Evolutionary conservation across 805 yeast genomes (phyloP).

Genomic region (Brettanomyces naardenensis): DNA sequence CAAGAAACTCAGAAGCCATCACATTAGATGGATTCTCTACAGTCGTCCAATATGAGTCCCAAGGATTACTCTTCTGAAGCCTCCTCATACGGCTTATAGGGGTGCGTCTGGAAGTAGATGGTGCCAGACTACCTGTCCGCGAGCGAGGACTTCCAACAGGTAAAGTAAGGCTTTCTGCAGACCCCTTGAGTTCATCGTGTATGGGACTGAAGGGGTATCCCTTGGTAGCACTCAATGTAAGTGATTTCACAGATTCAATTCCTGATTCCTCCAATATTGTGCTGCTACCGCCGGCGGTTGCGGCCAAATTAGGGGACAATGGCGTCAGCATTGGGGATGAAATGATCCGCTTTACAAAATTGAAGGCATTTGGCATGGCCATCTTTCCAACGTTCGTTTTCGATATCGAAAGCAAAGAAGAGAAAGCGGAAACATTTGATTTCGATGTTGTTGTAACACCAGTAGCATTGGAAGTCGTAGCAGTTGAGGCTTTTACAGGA

Average conservation of each 20-base stretch:
- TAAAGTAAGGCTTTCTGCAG: background rate
- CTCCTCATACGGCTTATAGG: background rate
- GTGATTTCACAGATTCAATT: background rate
- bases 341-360: constrained; percentile 26
- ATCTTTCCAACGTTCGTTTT: constrained; percentile 17
- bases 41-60: constrained; percentile 46
- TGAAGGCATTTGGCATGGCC: constrained; percentile 17
- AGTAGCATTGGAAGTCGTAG: constrained; percentile 27
- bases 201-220: no score
- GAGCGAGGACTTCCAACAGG: background rate
- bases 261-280: background rate
- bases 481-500: constrained; percentile 19
- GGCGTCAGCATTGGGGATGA: constrained; percentile 22
- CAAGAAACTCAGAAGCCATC: constrained; percentile 43
- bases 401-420: constrained; percentile 29
- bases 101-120: background rate
- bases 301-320: constrained; percentile 7
- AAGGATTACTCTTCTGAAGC: background rate
- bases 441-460: constrained; percentile 29
- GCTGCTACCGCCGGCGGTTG: background rate
- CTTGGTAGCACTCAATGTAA: background rate
- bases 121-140: background rate
- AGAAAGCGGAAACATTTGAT: constrained; percentile 31
- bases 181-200: background rate
- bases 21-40: constrained; percentile 74